Evolutionary conservation across 1,284 basidiomycete genomes (phyloP).

Genomic region (Trichosporon coremiiforme): DNA sequence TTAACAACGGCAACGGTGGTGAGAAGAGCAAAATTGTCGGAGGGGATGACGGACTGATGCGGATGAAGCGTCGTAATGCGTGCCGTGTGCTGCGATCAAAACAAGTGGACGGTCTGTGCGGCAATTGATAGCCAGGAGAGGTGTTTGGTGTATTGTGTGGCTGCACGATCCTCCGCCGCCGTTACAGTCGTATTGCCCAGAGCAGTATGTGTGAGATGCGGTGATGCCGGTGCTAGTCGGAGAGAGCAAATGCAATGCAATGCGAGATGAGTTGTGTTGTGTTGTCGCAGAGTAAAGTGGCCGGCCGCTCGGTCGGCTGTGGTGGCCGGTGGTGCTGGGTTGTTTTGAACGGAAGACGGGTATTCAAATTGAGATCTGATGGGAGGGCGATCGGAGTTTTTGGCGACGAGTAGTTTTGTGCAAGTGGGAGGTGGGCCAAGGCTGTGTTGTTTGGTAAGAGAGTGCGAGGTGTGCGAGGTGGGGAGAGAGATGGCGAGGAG

Average conservation of each 20-base stretch:
- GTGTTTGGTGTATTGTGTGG: constrained; percentile 15
- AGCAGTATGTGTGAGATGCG: constrained; percentile 4
- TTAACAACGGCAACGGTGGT: not conserved
- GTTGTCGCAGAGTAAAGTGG: not conserved
- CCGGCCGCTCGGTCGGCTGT: not conserved
- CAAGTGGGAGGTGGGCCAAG: not conserved
- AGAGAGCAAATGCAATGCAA: constrained; percentile 2
- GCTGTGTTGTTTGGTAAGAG: not conserved
- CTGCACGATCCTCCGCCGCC: constrained; percentile 8
- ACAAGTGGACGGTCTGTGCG: constrained; percentile 17
- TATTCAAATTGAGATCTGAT: constrained; percentile 6
- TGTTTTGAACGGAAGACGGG: not conserved
- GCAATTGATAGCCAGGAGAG: constrained; percentile 6
- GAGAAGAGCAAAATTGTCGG: not conserved
- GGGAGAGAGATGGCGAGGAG: not conserved
- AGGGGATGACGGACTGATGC: not conserved
- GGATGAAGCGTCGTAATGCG: not conserved
- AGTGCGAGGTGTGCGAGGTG: not conserved
- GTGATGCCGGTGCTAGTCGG: constrained; percentile 5
- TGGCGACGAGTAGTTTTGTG: constrained; percentile 1
- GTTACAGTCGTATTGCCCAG: not conserved
- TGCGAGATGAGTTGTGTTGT: not conserved
- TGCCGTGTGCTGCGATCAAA: not conserved
- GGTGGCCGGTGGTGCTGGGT: not conserved
- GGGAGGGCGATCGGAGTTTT: not conserved